Conservation (phyloP, 2,329 filamentous ascomycete genomes). For the Cercospora sp. region DNA sequence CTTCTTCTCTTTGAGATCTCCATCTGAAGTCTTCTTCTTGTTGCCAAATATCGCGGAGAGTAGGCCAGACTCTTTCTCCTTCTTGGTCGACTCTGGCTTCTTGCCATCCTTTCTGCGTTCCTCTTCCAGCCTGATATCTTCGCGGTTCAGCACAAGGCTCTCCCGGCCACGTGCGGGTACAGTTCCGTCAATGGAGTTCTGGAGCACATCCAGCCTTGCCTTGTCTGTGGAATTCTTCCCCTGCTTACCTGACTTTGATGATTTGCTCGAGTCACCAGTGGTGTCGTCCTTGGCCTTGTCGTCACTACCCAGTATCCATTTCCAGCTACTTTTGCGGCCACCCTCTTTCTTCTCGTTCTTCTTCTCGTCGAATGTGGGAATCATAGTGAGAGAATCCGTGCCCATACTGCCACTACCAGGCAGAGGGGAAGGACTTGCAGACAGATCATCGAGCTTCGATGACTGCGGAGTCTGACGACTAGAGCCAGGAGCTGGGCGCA, state of each 20-base stretch:
- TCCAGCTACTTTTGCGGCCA: slow-evolving; percentile 77
- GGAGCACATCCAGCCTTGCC: slow-evolving; percentile 79
- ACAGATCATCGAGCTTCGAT: slow-evolving; percentile 62
- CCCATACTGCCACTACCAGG: slow-evolving; percentile 66
- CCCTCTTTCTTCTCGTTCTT: slow-evolving; percentile 68
- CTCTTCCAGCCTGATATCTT: slow-evolving; percentile 71
- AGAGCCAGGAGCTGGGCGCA: slow-evolving; percentile 37
- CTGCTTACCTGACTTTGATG: slow-evolving; percentile 54
- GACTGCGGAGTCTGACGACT: slow-evolving; percentile 38
- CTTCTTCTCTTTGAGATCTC: slow-evolving; percentile 73
- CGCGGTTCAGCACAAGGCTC: slow-evolving; percentile 79
- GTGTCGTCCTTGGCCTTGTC: slow-evolving; percentile 59
- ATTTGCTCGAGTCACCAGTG: slow-evolving; percentile 39
- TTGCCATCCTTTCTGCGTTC: slow-evolving; percentile 81
- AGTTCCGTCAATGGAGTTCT: slow-evolving; percentile 75
- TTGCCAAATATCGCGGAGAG: slow-evolving; percentile 90
- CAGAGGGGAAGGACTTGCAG: slow-evolving; percentile 65
- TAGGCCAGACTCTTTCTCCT: slow-evolving; percentile 68
- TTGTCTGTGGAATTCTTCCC: slow-evolving; percentile 66
- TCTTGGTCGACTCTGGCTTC: slow-evolving; percentile 69
- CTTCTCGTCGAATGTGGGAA: slow-evolving; percentile 74
- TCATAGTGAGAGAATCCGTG: slow-evolving; percentile 77
- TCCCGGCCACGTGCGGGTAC: slow-evolving; percentile 63
- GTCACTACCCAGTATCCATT: slow-evolving; percentile 69
- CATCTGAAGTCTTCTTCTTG: slow-evolving; percentile 68